phyloP scores from a whole-genome alignment of 2,329 filamentous ascomycete species.

The Lasiodiplodia gonubiensis region DNA sequence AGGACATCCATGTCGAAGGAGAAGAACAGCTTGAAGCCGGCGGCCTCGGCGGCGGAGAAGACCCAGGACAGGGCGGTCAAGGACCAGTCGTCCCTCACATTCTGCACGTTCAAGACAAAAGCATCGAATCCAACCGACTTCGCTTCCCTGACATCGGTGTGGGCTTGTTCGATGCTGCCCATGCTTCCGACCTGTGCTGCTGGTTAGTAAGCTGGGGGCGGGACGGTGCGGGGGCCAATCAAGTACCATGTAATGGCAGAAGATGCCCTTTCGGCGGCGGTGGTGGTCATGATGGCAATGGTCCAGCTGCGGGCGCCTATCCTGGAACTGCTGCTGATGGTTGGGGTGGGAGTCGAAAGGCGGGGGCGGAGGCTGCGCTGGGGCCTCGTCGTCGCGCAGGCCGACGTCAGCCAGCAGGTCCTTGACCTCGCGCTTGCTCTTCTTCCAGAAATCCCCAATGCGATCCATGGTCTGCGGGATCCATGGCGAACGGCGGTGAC shows the following conservation, averaged over 20 bases:
- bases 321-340: slow-evolving; percentile 11
- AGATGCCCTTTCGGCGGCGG: slow-evolving; percentile 21
- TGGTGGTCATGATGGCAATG: slow-evolving; percentile 19
- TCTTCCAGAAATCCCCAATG: slow-evolving; percentile 19
- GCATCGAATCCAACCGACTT: slow-evolving; percentile 35
- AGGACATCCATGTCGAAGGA: slow-evolving; percentile 43
- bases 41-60: slow-evolving; percentile 40
- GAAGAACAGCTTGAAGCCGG: slow-evolving; percentile 45
- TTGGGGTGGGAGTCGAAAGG: slow-evolving; percentile 10
- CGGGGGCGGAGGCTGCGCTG: slow-evolving; percentile 1
- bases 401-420: slow-evolving; percentile 17
- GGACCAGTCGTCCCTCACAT: slow-evolving; percentile 35
- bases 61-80: slow-evolving; percentile 37
- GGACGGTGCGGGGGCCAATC: background rate
- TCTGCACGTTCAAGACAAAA: slow-evolving; percentile 33
- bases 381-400: slow-evolving; percentile 12
- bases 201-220: background rate
- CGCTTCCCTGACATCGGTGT: slow-evolving; percentile 38
- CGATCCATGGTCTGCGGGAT: slow-evolving; percentile 1
- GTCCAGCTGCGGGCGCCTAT: slow-evolving; percentile 8
- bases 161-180: slow-evolving; percentile 23
- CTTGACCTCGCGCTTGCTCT: slow-evolving; percentile 21
- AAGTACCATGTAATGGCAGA: slow-evolving; percentile 23
- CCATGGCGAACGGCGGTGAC: slow-evolving; percentile 14
- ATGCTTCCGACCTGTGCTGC: slow-evolving; percentile 21